A percentile compares a stretch with the other conserved stretches of the same genome.
Evolutionary conservation across 2,329 filamentous ascomycete species (phyloP).

Genomic region (Colletotrichum sp.): DNA sequence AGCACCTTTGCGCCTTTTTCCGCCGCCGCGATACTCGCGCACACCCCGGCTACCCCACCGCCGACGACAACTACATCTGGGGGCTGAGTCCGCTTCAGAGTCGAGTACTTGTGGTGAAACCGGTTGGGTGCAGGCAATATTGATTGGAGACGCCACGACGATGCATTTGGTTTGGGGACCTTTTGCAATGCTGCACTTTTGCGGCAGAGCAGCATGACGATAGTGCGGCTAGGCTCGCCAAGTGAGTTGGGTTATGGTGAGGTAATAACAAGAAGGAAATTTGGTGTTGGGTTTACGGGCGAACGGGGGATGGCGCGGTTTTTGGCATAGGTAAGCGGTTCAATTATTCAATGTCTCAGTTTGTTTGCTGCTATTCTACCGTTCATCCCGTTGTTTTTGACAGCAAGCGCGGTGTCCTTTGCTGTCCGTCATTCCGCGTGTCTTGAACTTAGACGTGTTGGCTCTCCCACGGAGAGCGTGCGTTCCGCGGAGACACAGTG

Average conservation of each 20-base stretch:
- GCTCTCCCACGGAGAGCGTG: neutral
- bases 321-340: neutral
- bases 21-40: constrained; percentile 8
- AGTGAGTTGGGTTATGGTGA: neutral
- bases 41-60: neutral
- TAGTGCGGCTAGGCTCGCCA: neutral
- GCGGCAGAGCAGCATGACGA: neutral
- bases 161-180: neutral
- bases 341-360: neutral
- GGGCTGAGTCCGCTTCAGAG: neutral
- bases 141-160: neutral
- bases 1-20: constrained; percentile 12
- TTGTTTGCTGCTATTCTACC: neutral
- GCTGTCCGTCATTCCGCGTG: neutral
- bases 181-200: neutral
- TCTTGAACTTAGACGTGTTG: neutral
- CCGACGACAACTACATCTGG: neutral
- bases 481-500: neutral
- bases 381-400: neutral
- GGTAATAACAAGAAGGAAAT: neutral
- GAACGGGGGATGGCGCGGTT: neutral
- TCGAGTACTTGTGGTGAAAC: neutral
- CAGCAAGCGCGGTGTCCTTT: neutral
- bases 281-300: neutral
- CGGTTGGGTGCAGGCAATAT: neutral